phyloP scores from a whole-genome alignment of 2,329 filamentous ascomycete species.

The Colletotrichum sojae region DNA sequence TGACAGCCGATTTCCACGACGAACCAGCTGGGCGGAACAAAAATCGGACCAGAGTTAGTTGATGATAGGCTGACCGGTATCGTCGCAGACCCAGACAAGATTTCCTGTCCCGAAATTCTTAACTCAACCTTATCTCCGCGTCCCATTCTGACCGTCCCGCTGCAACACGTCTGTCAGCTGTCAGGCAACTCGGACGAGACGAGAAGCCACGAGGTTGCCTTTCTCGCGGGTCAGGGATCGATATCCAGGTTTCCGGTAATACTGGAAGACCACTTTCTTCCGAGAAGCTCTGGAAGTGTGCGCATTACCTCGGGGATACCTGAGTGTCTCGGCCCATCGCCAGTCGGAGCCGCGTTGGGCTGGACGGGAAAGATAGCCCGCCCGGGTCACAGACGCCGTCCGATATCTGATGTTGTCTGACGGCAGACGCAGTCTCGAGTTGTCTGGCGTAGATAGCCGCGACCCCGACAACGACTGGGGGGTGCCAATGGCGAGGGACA shows the following conservation, averaged over 20 bases:
- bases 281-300: background rate
- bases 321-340: slow-evolving; percentile 3
- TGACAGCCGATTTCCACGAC: too few relatives aligned
- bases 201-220: slow-evolving; percentile 11
- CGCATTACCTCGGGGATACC: background rate
- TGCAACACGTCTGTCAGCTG: slow-evolving; percentile 10
- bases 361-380: background rate
- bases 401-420: slow-evolving; percentile 21
- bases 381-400: slow-evolving; percentile 18
- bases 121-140: slow-evolving; percentile 13
- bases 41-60: too few relatives aligned
- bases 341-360: slow-evolving; percentile 6
- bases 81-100: slow-evolving; percentile 12
- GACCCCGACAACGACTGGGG: background rate
- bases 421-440: slow-evolving; percentile 23
- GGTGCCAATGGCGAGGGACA: slow-evolving; percentile 14
- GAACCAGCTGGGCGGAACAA: too few relatives aligned
- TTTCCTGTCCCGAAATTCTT: slow-evolving; percentile 11
- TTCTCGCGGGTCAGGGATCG: background rate
- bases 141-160: background rate
- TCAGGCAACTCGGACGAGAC: slow-evolving; percentile 12
- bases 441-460: slow-evolving; percentile 15
- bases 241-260: slow-evolving; percentile 2
- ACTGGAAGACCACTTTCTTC: background rate
- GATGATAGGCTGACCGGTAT: background rate